Conservation (phyloP, 2,329 filamentous ascomycete species). For the Sporothrix mexicana region DNA sequence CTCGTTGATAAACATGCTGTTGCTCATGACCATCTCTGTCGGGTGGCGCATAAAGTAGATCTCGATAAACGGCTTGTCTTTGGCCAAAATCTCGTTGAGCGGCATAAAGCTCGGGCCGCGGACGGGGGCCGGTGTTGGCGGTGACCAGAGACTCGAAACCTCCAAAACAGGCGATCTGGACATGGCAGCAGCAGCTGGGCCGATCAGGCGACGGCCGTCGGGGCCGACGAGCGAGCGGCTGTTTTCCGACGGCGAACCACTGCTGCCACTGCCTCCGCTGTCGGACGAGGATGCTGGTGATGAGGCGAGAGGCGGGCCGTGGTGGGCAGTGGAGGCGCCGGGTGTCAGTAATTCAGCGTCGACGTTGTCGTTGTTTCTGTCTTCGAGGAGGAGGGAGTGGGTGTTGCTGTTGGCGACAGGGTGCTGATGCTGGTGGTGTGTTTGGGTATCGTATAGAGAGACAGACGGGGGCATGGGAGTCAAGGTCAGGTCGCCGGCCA, state of each 20-base stretch:
- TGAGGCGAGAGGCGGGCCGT: neutral
- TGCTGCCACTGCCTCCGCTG: neutral
- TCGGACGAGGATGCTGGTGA: neutral
- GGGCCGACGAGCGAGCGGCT: conserved; percentile 28
- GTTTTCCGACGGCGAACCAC: neutral
- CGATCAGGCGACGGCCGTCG: conserved; percentile 30
- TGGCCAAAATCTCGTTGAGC: conserved; percentile 30
- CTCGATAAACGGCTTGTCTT: conserved; percentile 36
- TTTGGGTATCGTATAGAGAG: neutral
- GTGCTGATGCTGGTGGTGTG: neutral
- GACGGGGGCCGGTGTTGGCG: conserved; percentile 27
- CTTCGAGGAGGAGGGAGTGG: neutral
- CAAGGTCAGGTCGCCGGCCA: neutral
- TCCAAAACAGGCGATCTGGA: conserved; percentile 30
- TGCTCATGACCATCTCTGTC: conserved; percentile 36
- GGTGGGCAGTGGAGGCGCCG: neutral
- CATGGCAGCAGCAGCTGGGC: conserved; percentile 13
- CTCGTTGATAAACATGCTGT: conserved; percentile 35
- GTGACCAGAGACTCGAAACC: conserved; percentile 26
- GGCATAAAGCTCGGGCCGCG: conserved; percentile 35
- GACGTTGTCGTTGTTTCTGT: neutral
- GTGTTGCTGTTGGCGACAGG: conserved; percentile 8
- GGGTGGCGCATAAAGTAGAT: conserved; percentile 38
- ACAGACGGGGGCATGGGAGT: neutral
- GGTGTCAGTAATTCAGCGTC: conserved; percentile 24